These are phyloP conservation scores for Metschnikowia amazonensis DNA, from an alignment of 805 yeast species.

Conservation along the genomic window DNA sequence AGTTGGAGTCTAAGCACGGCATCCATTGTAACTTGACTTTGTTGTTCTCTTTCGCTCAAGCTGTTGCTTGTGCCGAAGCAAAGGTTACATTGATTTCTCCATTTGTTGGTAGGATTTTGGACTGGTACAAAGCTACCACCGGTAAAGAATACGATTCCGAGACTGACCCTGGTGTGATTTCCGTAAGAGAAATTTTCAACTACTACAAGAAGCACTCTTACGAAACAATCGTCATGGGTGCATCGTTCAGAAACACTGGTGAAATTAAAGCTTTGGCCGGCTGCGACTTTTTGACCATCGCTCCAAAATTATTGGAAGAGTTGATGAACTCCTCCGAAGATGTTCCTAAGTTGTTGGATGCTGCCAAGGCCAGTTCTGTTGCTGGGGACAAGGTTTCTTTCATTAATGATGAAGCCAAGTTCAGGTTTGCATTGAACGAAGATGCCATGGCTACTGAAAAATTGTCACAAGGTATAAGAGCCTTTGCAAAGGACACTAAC, in stretches of 20 bases:
- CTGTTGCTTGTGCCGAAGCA: slow-evolving; percentile 99
- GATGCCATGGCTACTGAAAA: slow-evolving; percentile 99
- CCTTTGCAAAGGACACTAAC: slow-evolving; percentile 88
- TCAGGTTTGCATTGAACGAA: slow-evolving; percentile 89
- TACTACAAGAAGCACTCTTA: slow-evolving; percentile 97
- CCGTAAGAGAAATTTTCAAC: slow-evolving; percentile 87
- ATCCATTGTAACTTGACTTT: slow-evolving; percentile 94
- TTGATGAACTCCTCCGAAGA: slow-evolving; percentile 71
- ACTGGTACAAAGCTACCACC: slow-evolving; percentile 94
- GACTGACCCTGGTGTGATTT: slow-evolving; percentile 92
- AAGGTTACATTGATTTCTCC: slow-evolving; percentile 94
- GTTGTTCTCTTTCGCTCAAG: slow-evolving; percentile 92
- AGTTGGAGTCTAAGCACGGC: slow-evolving; percentile 84
- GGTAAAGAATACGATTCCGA: slow-evolving; percentile 76
- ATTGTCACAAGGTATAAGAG: slow-evolving; percentile 96
- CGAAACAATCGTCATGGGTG: slow-evolving; percentile 99
- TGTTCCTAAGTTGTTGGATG: slow-evolving; percentile 80
- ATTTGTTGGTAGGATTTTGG: slow-evolving; percentile 97
- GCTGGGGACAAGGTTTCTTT: slow-evolving; percentile 62
- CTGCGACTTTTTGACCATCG: slow-evolving; percentile 90
- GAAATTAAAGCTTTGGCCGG: slow-evolving; percentile 98
- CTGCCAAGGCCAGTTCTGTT: slow-evolving; percentile 48
- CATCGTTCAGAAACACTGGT: slow-evolving; percentile 96
- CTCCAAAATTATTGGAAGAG: slow-evolving; percentile 89
- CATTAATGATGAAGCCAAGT: slow-evolving; percentile 80